Base-by-base conservation (phyloP, 2,329 filamentous ascomycete species). In the Curvularia verruculosa region DNA sequence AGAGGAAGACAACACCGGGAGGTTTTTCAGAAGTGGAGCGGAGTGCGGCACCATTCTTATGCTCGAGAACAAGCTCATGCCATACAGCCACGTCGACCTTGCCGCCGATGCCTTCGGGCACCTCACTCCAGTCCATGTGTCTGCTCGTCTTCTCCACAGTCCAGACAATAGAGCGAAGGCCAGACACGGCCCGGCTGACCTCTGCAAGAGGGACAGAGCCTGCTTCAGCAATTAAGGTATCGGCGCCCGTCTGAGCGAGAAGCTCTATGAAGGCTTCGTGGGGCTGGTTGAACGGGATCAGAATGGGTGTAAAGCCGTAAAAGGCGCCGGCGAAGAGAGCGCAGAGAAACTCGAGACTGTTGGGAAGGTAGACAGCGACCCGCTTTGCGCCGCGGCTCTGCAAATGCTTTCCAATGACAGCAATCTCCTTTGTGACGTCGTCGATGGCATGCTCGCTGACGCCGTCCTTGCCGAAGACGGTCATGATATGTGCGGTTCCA, bases 41-140 rank as follows among this genome's bases (percentile, higher is more conserved):
- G 12, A 96, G 81, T 19, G 91, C 85, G 7, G 79, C 79, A 40
- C 84, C 82, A 37, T 59, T 64, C 56, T 68, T 52, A 80, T 81
- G 26, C 60, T 95, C 90, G 63, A 89, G 86, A 24, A 97, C 80
- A 51, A 98, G 84, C 58, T 97, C 91, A 70, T 96, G 91, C 93
- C 94, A 99, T 13, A 94, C 95, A n/a, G 88, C 85, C 15, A 97
- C 90, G 54, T 90, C 90, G 59, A 96, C 82, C 60, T 84, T 87
- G 55, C 89, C 85, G 15, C 89, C 89, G 54, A 89, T 88, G 49
- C 90, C 89, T 70, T 89, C 85, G 10, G 93, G 92, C 2, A 93
- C 86, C 72, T 94, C 91, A 67, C 91, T 93, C 93, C 94, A 99
- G 77, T 96, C 93, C 84, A 99, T 89, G 73, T 98, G 94, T 66